A percentile compares a stretch with the other conserved stretches of the same genome.
phyloP scores from a whole-genome alignment of 2,329 filamentous ascomycete species.

The Venturia nashicola region DNA sequence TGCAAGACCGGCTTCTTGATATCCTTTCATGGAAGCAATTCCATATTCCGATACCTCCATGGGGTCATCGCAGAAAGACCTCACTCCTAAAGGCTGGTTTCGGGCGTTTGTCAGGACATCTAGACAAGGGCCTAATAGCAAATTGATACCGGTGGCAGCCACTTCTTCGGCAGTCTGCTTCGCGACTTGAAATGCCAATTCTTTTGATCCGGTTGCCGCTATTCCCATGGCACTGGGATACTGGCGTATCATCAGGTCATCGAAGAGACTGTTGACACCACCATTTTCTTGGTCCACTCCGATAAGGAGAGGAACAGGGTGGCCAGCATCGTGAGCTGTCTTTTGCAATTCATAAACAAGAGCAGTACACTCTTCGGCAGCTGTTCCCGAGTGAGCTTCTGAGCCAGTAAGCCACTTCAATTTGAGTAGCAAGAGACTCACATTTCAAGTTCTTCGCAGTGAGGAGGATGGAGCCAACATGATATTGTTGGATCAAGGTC shows the following conservation, averaged over 20 bases:
- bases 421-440: slow-evolving; percentile 27
- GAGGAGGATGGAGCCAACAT: slow-evolving; percentile 77
- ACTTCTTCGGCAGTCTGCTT: slow-evolving; percentile 90
- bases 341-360: slow-evolving; percentile 86
- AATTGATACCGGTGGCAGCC: slow-evolving; percentile 84
- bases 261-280: slow-evolving; percentile 90
- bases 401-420: neutral
- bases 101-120: slow-evolving; percentile 90
- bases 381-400: slow-evolving; percentile 34
- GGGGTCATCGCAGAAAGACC: slow-evolving; percentile 83
- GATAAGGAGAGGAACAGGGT: slow-evolving; percentile 79
- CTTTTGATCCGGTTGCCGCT: slow-evolving; percentile 76
- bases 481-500: slow-evolving; percentile 67
- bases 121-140: slow-evolving; percentile 85
- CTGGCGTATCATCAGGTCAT: slow-evolving; percentile 90
- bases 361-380: slow-evolving; percentile 77
- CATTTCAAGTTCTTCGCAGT: slow-evolving; percentile 80
- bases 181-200: slow-evolving; percentile 79
- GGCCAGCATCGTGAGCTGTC: slow-evolving; percentile 80
- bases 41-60: slow-evolving; percentile 91
- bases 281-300: slow-evolving; percentile 96
- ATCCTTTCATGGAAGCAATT: slow-evolving; percentile 81
- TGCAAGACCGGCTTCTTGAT: slow-evolving; percentile 77
- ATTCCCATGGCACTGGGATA: slow-evolving; percentile 96
- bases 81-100: slow-evolving; percentile 80